These are phyloP conservation scores for Chaetomiaceae sp. DNA, from an alignment of 2,329 filamentous ascomycete species.

Conservation along the genomic window DNA sequence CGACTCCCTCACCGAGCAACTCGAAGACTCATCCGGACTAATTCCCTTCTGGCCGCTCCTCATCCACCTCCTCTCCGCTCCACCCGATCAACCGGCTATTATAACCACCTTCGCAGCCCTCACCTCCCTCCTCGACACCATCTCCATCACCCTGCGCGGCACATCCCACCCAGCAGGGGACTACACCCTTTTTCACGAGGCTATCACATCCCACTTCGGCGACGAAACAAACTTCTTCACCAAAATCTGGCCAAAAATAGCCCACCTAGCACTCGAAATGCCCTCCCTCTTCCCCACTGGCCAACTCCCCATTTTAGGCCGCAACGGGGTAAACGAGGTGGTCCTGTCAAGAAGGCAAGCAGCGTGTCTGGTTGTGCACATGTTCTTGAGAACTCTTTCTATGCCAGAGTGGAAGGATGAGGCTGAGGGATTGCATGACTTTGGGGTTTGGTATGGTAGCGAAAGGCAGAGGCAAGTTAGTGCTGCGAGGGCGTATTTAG, in stretches of 20 bases:
- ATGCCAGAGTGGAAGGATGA: conserved; percentile 25
- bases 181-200: conserved; percentile 5
- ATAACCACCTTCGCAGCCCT: conserved; percentile 4
- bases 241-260: conserved; percentile 5
- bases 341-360: conserved; percentile 26
- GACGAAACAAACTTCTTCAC: neutral
- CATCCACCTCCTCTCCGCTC: conserved; percentile 1
- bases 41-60: conserved; percentile 14
- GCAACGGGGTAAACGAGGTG: neutral
- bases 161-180: conserved; percentile 10
- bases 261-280: conserved; percentile 8
- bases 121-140: conserved; percentile 16
- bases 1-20: neutral
- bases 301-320: neutral
- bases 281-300: conserved; percentile 1
- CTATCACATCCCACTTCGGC: neutral
- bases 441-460: conserved; percentile 34
- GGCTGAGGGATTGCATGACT: conserved; percentile 31
- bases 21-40: conserved; percentile 9
- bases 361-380: conserved; percentile 32
- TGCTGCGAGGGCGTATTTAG: conserved; percentile 31
- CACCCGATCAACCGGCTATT: too few species aligned
- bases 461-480: conserved; percentile 29
- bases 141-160: conserved; percentile 11
- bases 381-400: conserved; percentile 30